A percentile compares a stretch with the other conserved stretches of the same genome.
Evolutionary conservation across 108 stramenopile genomes (phyloP).

Genomic region (Nitzschia inconspicua): DNA sequence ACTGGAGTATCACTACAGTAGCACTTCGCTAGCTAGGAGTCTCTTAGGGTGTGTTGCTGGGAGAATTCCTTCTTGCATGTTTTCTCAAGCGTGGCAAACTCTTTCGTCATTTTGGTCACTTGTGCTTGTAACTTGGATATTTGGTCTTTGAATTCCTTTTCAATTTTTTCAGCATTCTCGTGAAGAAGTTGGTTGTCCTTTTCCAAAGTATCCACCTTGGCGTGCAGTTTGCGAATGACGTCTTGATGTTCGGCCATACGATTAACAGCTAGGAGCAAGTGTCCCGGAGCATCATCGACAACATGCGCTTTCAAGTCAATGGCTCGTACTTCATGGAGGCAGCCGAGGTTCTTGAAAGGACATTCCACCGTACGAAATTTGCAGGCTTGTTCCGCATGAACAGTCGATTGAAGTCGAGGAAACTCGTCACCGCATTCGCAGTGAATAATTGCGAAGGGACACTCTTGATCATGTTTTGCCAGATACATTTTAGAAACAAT

Average conservation of each 20-base stretch:
- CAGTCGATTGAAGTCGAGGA: constrained; percentile 20
- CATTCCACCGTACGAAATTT: constrained; percentile 43
- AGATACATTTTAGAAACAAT: constrained; percentile 40
- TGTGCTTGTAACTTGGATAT: constrained; percentile 25
- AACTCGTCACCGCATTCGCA: constrained; percentile 44
- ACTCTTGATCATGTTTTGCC: constrained; percentile 36
- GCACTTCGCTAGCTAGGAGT: neutral
- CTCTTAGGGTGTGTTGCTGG: constrained; percentile 11
- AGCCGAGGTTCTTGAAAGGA: constrained; percentile 47
- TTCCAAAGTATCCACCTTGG: constrained; percentile 26
- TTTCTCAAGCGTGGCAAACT: constrained; percentile 31
- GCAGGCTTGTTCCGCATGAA: constrained; percentile 38
- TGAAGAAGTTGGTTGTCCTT: constrained; percentile 35
- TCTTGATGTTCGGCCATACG: constrained; percentile 49
- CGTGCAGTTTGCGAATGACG: constrained; percentile 35
- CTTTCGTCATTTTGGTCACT: constrained; percentile 34
- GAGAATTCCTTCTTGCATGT: constrained; percentile 45
- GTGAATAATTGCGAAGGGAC: constrained; percentile 38
- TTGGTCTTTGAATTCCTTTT: constrained; percentile 27
- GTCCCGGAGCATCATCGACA: constrained; percentile 28
- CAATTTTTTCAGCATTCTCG: constrained; percentile 7
- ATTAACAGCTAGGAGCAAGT: constrained; percentile 42
- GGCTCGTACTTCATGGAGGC: constrained; percentile 39
- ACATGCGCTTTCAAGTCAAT: constrained; percentile 45
- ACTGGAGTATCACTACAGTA: too few relatives aligned